These are phyloP conservation scores for Corynespora cassiicola DNA, from an alignment of 2,329 filamentous ascomycete genomes.

Conservation along the genomic window DNA sequence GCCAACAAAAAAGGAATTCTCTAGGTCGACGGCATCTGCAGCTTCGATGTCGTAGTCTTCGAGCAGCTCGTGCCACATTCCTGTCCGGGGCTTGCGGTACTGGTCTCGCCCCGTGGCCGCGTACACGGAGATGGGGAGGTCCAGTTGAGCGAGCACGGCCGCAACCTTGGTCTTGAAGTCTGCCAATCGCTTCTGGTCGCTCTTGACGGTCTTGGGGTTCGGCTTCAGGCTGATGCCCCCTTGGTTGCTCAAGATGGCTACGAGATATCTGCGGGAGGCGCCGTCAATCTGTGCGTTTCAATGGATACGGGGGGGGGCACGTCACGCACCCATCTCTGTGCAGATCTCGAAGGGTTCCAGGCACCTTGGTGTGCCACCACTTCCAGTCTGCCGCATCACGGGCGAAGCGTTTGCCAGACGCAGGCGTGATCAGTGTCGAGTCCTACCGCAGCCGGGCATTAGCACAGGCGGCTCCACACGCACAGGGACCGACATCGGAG, in stretches of 20 bases:
- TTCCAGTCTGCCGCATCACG: slow-evolving; percentile 82
- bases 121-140: slow-evolving; percentile 81
- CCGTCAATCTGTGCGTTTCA: slow-evolving; percentile 11
- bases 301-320: slow-evolving; percentile 6
- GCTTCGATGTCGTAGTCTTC: slow-evolving; percentile 58
- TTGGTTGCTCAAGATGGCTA: slow-evolving; percentile 90
- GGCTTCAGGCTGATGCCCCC: slow-evolving; percentile 78
- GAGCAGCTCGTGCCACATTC: slow-evolving; percentile 82
- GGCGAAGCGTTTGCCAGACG: slow-evolving; percentile 81
- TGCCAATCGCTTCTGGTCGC: slow-evolving; percentile 69
- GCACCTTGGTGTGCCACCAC: slow-evolving; percentile 85
- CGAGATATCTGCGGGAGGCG: slow-evolving; percentile 63
- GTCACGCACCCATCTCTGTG: slow-evolving; percentile 69
- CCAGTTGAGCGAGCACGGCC: slow-evolving; percentile 72
- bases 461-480: no score
- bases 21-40: slow-evolving; percentile 67
- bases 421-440: slow-evolving; percentile 81
- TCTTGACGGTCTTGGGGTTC: slow-evolving; percentile 73
- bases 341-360: slow-evolving; percentile 69
- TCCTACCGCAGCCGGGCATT: slow-evolving; percentile 62
- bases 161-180: slow-evolving; percentile 85
- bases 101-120: slow-evolving; percentile 83
- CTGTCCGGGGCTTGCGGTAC: slow-evolving; percentile 84
- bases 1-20: slow-evolving; percentile 82
- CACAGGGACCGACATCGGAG: no score